phyloP scores from a whole-genome alignment of 2,329 filamentous ascomycete genomes.

The Neocucurbitaria cava region DNA sequence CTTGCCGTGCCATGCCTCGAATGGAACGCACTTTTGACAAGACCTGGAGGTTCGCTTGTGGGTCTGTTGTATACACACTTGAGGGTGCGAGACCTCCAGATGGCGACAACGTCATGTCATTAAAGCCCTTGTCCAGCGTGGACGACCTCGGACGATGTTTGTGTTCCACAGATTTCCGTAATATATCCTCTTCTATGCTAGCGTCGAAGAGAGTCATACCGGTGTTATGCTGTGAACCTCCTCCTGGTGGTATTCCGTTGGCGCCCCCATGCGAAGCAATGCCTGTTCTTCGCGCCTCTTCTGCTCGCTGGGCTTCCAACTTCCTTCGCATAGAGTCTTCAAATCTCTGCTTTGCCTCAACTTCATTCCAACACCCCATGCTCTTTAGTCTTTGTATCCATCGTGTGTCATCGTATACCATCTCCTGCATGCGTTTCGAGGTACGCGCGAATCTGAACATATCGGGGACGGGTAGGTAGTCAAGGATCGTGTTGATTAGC shows the following conservation, averaged over 20 bases:
- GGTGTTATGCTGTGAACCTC: conserved; percentile 41
- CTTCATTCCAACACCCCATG: conserved; percentile 93
- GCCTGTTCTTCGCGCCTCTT: conserved; percentile 49
- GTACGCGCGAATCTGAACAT: conserved; percentile 84
- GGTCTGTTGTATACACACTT: conserved; percentile 54
- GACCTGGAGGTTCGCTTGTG: conserved; percentile 70
- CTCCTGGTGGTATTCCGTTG: conserved; percentile 48
- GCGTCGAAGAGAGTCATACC: conserved; percentile 78
- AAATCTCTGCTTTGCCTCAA: conserved; percentile 79
- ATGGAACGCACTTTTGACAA: conserved; percentile 77
- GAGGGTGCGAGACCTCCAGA: conserved; percentile 42
- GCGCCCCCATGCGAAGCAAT: conserved; percentile 39
- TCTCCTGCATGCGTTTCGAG: conserved; percentile 88
- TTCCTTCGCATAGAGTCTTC: conserved; percentile 69
- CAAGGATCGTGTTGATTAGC: conserved; percentile 85
- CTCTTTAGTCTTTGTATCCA: conserved; percentile 87
- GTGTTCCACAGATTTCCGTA: conserved; percentile 51
- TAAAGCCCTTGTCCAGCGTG: conserved; percentile 74
- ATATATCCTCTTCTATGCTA: conserved; percentile 68
- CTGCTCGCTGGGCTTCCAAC: conserved; percentile 63
- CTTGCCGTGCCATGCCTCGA: conserved; percentile 82
- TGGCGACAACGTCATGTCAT: conserved; percentile 69
- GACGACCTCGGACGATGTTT: conserved; percentile 32
- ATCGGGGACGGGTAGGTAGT: conserved; percentile 85
- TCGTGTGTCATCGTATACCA: conserved; percentile 97